Conservation (phyloP, 2,329 filamentous ascomycete genomes). For the Botrytis sinoallii region DNA sequence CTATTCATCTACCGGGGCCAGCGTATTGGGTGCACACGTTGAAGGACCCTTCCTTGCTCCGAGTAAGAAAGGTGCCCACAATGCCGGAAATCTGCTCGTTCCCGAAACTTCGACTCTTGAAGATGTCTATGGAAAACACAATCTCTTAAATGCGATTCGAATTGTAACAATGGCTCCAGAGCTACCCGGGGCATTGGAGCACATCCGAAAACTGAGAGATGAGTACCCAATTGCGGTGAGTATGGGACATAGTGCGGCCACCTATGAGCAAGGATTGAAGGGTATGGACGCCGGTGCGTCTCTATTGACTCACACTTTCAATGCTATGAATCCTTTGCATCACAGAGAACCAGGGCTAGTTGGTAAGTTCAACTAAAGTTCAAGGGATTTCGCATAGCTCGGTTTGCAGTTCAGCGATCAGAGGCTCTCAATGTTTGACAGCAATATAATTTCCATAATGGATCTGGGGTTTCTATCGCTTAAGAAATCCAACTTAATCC, state of each 20-base stretch:
- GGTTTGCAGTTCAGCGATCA: background rate
- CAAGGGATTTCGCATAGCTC: background rate
- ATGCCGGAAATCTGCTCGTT: slow-evolving; percentile 32
- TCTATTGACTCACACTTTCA: slow-evolving; percentile 52
- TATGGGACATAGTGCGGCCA: slow-evolving; percentile 47
- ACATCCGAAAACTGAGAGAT: slow-evolving; percentile 44
- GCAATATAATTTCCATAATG: background rate
- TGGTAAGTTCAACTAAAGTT: slow-evolving; percentile 35
- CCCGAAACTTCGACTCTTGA: slow-evolving; percentile 28
- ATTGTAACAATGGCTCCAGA: slow-evolving; percentile 54
- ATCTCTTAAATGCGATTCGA: slow-evolving; percentile 43
- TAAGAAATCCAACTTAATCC: background rate
- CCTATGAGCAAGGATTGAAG: slow-evolving; percentile 44
- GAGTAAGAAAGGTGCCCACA: slow-evolving; percentile 52
- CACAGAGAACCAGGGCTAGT: slow-evolving; percentile 51
- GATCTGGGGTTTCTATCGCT: background rate
- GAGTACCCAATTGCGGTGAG: slow-evolving; percentile 32
- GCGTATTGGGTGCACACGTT: slow-evolving; percentile 53
- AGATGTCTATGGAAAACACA: slow-evolving; percentile 46
- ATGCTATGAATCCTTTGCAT: slow-evolving; percentile 51
- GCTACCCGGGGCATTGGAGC: slow-evolving; percentile 41
- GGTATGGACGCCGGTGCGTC: slow-evolving; percentile 49
- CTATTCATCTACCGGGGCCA: slow-evolving; percentile 43
- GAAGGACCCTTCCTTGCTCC: slow-evolving; percentile 55
- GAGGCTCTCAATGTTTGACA: background rate